Evolutionary conservation across 352 stramenopile species (phyloP).

Genomic region (Pythium periplocum): DNA sequence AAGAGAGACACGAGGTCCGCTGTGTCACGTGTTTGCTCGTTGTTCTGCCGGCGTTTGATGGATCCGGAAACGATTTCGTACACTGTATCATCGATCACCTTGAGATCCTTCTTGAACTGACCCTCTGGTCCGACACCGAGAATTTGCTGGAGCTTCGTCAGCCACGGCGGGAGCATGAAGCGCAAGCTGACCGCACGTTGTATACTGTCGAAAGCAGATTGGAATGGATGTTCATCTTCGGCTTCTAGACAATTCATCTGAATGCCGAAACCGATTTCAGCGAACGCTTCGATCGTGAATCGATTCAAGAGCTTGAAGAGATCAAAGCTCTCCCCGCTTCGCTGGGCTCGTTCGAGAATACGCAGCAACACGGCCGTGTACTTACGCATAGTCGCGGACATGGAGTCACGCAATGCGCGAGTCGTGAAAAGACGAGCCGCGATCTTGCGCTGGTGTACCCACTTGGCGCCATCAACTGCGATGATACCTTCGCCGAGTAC

Average conservation of each 20-base stretch:
- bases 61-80: constrained; percentile 35
- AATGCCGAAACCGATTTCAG: constrained; percentile 51
- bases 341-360: constrained; percentile 14
- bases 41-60: constrained; percentile 11
- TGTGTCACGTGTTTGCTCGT: background rate
- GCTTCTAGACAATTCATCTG: constrained; percentile 34
- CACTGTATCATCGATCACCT: constrained; percentile 37
- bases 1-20: constrained; percentile 46
- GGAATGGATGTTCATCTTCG: constrained; percentile 42
- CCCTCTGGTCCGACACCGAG: constrained; percentile 28
- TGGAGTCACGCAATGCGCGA: constrained; percentile 32
- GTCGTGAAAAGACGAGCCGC: constrained; percentile 43
- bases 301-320: constrained; percentile 33
- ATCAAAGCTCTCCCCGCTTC: constrained; percentile 20
- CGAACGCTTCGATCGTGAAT: constrained; percentile 49
- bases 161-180: constrained; percentile 30
- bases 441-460: constrained; percentile 41
- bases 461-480: constrained; percentile 37
- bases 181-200: constrained; percentile 21
- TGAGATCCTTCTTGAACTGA: constrained; percentile 24
- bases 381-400: constrained; percentile 33
- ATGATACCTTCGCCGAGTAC: constrained; percentile 51
- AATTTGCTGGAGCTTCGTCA: constrained; percentile 32
- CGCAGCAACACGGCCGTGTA: constrained; percentile 25
- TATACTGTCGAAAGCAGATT: constrained; percentile 34